Conservation (phyloP, 495 filamentous ascomycete genomes). For the Cercophora scortea region DNA sequence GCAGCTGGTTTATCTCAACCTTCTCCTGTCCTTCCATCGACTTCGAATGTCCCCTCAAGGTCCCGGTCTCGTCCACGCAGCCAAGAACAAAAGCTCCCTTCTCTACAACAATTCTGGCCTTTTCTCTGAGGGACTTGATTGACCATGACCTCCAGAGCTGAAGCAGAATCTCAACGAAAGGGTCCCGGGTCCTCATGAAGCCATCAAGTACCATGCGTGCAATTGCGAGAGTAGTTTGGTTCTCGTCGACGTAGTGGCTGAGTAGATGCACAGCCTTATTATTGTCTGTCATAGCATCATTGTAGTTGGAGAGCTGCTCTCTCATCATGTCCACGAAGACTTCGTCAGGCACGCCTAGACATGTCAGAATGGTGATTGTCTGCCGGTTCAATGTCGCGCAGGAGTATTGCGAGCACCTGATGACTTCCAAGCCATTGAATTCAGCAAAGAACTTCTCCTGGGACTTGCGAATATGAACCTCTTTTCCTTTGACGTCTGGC, state of each 20-base stretch:
- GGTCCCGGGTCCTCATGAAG: constrained; percentile 67
- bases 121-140: constrained; percentile 81
- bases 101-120: constrained; percentile 76
- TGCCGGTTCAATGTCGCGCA: constrained; percentile 80
- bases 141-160: constrained; percentile 77
- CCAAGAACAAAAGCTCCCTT: constrained; percentile 85
- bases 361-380: constrained; percentile 74
- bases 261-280: constrained; percentile 57
- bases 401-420: constrained; percentile 67
- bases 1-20: constrained; percentile 45
- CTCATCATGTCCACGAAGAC: constrained; percentile 62
- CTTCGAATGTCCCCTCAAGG: constrained; percentile 55
- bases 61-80: constrained; percentile 75
- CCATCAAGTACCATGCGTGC: constrained; percentile 69
- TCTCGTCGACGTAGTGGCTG: constrained; percentile 72
- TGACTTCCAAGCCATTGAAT: constrained; percentile 72
- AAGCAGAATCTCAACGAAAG: constrained; percentile 71
- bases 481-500: constrained; percentile 47
- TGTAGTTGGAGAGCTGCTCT: constrained; percentile 54
- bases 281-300: constrained; percentile 59
- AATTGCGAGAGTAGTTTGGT: constrained; percentile 66
- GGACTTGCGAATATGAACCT: constrained; percentile 71
- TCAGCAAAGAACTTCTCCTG: constrained; percentile 80
- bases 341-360: constrained; percentile 60
- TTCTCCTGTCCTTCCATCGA: constrained; percentile 14